Conservation (phyloP, 176 grass and related monocot genomes). For the Juncus effusus region DNA sequence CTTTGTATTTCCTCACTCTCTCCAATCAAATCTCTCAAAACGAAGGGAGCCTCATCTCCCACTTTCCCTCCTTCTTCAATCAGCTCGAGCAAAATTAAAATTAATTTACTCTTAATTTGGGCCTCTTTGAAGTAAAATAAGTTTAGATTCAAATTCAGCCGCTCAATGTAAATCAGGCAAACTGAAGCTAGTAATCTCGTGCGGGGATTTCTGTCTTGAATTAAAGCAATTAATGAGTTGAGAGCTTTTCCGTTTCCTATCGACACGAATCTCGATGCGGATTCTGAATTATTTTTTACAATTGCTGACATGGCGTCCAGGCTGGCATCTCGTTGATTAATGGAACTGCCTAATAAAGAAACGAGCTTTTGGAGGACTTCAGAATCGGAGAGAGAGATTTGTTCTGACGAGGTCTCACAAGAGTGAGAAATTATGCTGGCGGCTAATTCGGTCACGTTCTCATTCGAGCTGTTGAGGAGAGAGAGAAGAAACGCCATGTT, state of each 20-base stretch:
- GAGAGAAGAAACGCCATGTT: slow-evolving; percentile 93
- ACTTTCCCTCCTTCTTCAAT: slow-evolving; percentile 71
- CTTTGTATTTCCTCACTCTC: slow-evolving; percentile 87
- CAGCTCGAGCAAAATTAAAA: slow-evolving; percentile 83
- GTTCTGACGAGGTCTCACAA: slow-evolving; percentile 59
- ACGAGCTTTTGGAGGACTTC: slow-evolving; percentile 72
- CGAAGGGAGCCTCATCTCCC: slow-evolving; percentile 87
- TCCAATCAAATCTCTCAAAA: slow-evolving; percentile 72
- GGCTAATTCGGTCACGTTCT: slow-evolving; percentile 95
- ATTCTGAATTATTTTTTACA: slow-evolving; percentile 64
- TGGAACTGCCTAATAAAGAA: slow-evolving; percentile 70
- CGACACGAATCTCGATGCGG: slow-evolving; percentile 70
- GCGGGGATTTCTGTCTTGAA: slow-evolving; percentile 68
- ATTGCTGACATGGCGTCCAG: slow-evolving; percentile 75
- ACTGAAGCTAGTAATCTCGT: slow-evolving; percentile 89
- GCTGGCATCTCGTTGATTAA: slow-evolving; percentile 82
- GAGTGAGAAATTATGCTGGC: slow-evolving; percentile 87
- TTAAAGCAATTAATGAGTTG: slow-evolving; percentile 52
- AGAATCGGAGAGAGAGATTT: slow-evolving; percentile 69
- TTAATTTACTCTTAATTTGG: slow-evolving; percentile 86
- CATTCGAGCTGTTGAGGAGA: slow-evolving; percentile 69
- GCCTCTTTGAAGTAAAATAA: slow-evolving; percentile 61
- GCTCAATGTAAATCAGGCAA: slow-evolving; percentile 76
- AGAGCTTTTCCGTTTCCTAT: slow-evolving; percentile 80
- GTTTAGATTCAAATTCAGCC: slow-evolving; percentile 55